Base-by-base conservation (phyloP, 495 filamentous ascomycete genomes). In the Trichoderma erinaceum region DNA sequence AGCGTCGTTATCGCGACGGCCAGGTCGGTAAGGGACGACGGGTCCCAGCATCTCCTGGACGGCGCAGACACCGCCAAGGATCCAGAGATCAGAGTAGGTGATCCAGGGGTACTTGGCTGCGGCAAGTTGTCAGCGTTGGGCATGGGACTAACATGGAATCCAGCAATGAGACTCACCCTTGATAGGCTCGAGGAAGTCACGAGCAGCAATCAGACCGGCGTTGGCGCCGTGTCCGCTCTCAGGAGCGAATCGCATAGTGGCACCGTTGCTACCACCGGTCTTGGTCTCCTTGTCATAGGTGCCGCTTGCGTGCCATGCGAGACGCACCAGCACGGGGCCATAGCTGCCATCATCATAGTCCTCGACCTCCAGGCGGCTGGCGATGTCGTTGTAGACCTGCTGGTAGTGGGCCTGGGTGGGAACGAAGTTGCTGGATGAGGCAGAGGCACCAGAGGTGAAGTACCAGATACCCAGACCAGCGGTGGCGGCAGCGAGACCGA, bases 261-360 rank as follows among this genome's bases (percentile, higher is more conserved):
- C 93, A 70, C 95, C 95, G 78, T 99, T 96, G 80, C 89, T 93
- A 69, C 95, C 95, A 73, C 95, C 95, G 50, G 95, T 97, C 72
- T 85, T 83, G 63, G 95, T 97, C 75, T 87, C 87, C 80, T 88
- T 89, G 75, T 97, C 95, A 75, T 92, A 99, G 66, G 92, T 94
- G 69, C 91, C 91, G 69, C 88, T 91, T 74, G 87, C 87, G 80
- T 96, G 92, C 92, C 92, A 96, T 65, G 90, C 91, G 72, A 96
- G 85, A 74, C 92, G 87, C 48, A 96, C 79, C 63, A 96, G 81
- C 66, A 96, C 93, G 41, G 95, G 95, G 67, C 92, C 95, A 75
- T 96, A 99, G 81, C 89, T 92, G 71, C 95, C 95, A 78, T 99
- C 94, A 76, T 97, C 95, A 74, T 97, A 97, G 69, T 97, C 92